phyloP scores from a whole-genome alignment of 441 rosid species.

The Jatropha podagrica region DNA sequence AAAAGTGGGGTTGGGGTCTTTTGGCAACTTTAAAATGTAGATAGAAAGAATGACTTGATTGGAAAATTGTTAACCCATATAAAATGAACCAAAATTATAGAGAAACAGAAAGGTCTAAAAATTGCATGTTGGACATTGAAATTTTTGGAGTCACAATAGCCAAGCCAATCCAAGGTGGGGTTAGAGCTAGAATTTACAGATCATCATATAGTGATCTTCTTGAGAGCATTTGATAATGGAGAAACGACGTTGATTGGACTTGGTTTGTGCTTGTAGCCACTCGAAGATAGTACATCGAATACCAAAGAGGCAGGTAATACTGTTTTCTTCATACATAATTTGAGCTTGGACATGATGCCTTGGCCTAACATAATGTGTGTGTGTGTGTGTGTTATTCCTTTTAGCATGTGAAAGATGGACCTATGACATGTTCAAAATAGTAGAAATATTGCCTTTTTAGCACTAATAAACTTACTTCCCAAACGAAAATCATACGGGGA shows the following conservation, averaged over 20 bases:
- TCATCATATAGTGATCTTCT: neutral
- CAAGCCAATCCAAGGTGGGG: neutral
- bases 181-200: too few relatives aligned
- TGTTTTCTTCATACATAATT: neutral
- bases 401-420: conserved; percentile 2
- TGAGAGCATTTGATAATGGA: neutral
- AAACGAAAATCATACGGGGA: neutral
- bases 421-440: neutral
- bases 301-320: neutral
- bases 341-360: neutral
- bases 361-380: neutral
- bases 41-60: neutral
- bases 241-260: conserved; percentile 8
- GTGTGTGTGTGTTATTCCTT: neutral
- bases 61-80: neutral
- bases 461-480: neutral
- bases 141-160: neutral
- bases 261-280: neutral
- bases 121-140: neutral
- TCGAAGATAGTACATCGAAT: neutral
- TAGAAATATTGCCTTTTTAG: conserved; percentile 6
- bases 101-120: neutral
- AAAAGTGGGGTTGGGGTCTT: neutral
- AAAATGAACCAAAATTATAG: neutral
- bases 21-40: neutral